Conservation (phyloP, 345 rosid genomes). For the Lagerstroemia speciosa region DNA sequence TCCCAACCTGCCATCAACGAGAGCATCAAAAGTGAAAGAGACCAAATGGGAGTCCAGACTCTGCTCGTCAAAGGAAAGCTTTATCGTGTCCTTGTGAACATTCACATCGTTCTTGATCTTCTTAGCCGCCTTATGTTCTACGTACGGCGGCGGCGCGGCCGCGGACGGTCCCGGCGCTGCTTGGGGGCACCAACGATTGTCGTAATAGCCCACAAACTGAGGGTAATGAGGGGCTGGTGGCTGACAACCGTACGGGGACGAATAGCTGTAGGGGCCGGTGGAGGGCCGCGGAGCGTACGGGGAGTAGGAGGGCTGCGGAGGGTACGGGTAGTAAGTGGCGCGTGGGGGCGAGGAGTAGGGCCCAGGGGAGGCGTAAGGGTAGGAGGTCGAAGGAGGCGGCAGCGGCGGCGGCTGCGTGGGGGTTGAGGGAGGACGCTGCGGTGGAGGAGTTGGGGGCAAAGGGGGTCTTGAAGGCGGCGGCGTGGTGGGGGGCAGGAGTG, state of each 20-base stretch:
- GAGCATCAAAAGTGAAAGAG: slow-evolving; percentile 45
- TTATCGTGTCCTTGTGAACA: slow-evolving; percentile 31
- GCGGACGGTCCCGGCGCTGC: slow-evolving; percentile 4
- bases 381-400: not conserved
- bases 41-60: slow-evolving; percentile 26
- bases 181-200: slow-evolving; percentile 1
- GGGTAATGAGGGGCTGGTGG: slow-evolving; percentile 7
- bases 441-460: not conserved
- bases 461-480: not conserved
- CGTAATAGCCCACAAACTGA: slow-evolving; percentile 4
- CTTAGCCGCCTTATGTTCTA: slow-evolving; percentile 32
- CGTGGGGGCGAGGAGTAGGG: not conserved
- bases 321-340: not conserved
- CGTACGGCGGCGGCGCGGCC: slow-evolving; percentile 18
- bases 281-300: slow-evolving; percentile 4
- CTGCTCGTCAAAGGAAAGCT: slow-evolving; percentile 24
- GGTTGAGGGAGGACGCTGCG: too few relatives aligned
- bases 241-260: not conserved
- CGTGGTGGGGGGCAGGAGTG: not conserved
- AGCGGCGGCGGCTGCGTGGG: not conserved
- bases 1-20: slow-evolving; percentile 35
- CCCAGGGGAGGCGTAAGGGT: not conserved
- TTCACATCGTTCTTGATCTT: slow-evolving; percentile 35
- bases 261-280: slow-evolving; percentile 5
- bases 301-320: slow-evolving; percentile 4